These are phyloP conservation scores for Orobanche coerulescens DNA, from an alignment of 257 asterid genomes.

Conservation along the genomic window DNA sequence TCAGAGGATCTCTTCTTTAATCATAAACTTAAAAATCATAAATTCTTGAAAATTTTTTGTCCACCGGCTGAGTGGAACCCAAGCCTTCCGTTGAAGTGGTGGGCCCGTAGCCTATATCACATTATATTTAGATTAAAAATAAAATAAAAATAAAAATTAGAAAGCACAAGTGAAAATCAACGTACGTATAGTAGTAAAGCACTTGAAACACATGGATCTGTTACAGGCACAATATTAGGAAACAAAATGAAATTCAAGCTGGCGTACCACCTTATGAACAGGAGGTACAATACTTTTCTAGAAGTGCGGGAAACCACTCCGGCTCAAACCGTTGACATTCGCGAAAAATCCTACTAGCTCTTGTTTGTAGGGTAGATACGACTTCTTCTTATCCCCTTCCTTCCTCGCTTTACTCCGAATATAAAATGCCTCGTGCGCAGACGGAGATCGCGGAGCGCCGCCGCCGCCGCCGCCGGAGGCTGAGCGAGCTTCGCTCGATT, in stretches of 20 bases:
- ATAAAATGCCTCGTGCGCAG: conserved; percentile 48
- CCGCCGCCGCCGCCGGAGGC: conserved; percentile 4
- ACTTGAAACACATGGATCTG: not conserved
- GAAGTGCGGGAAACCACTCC: conserved; percentile 33
- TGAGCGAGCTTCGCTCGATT: conserved; percentile 11
- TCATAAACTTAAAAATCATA: too few relatives aligned
- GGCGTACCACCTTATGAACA: conserved; percentile 20
- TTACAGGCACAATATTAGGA: not conserved
- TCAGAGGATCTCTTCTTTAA: too few relatives aligned
- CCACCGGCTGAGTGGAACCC: too few relatives aligned
- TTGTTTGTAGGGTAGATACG: conserved; percentile 62
- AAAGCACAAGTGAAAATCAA: conserved; percentile 11
- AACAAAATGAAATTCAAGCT: not conserved
- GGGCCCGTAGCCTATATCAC: too few relatives aligned
- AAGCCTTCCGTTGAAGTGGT: too few relatives aligned
- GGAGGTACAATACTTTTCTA: conserved; percentile 26
- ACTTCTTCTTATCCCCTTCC: conserved; percentile 41
- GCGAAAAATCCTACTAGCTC: conserved; percentile 61
- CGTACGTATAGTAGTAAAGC: not conserved
- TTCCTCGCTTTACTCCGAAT: conserved; percentile 37
- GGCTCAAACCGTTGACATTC: conserved; percentile 36
- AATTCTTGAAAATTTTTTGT: too few relatives aligned
- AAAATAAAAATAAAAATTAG: too few relatives aligned
- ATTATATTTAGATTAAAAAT: too few relatives aligned
- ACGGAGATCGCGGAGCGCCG: conserved; percentile 25